A percentile compares a stretch with the other conserved stretches of the same genome.
phyloP scores from a whole-genome alignment of 1,139 yeast species.

The Debaryomyces sp. region DNA sequence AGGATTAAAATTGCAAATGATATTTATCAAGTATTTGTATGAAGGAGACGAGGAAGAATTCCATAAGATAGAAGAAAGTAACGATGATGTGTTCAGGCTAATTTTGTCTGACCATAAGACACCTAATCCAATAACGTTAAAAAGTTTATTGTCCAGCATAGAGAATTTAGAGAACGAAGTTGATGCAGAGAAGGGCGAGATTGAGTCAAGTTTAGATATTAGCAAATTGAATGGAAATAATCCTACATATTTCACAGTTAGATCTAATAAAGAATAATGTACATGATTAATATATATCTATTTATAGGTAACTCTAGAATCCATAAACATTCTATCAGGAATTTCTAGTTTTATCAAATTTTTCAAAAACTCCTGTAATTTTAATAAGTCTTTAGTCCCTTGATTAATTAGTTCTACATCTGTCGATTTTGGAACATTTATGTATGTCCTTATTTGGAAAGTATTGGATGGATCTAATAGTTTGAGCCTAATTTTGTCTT shows the following conservation, averaged over 20 bases:
- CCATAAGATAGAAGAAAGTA: constrained; percentile 16
- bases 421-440: constrained; percentile 70
- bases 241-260: constrained; percentile 15
- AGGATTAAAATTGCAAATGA: constrained; percentile 47
- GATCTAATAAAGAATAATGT: constrained; percentile 3
- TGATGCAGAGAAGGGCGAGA: constrained; percentile 34
- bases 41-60: constrained; percentile 19
- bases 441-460: constrained; percentile 66
- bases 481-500: constrained; percentile 36
- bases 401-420: constrained; percentile 72
- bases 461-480: constrained; percentile 58
- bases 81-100: constrained; percentile 36
- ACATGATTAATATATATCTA: constrained; percentile 7
- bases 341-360: constrained; percentile 69
- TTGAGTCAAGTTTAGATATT: constrained; percentile 12
- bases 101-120: constrained; percentile 37
- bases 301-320: constrained; percentile 54
- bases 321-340: constrained; percentile 83
- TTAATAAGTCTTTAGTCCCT: constrained; percentile 64
- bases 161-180: constrained; percentile 18
- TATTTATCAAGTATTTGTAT: constrained; percentile 48
- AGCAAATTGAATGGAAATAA: constrained; percentile 9
- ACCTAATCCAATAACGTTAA: constrained; percentile 26
- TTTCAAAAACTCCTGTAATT: constrained; percentile 62
- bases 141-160: constrained; percentile 24